Base-by-base conservation (phyloP, 192 early-diverging fungal species). In the Diversispora eburnea region DNA sequence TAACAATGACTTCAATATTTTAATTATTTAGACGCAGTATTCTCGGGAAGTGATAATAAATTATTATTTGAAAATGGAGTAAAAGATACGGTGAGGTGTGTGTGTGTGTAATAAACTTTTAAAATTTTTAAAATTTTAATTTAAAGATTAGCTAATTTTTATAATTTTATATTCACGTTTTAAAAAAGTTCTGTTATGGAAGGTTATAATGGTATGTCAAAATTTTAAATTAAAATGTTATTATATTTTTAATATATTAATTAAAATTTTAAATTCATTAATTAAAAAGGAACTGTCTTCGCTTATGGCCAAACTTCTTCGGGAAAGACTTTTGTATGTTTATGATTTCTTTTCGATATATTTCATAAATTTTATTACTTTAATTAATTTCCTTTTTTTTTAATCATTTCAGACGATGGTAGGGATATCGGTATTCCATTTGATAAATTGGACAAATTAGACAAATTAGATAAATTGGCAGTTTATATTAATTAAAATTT, bases 271-370 rank as follows among this genome's bases (percentile, higher is more conserved):
- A 54, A 10, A 3, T 54, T 54, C n/a, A 4, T 54, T 69, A 7
- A 56, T 41, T 8, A 45, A 12, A 43, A 72, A 91, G 92, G 90
- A 42, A 97, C 96, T 3, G 93, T 99, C 3, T 99, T 99, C 85
- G 95, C 97, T 4, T 99, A 99, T 82, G 97, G 97, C 19, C 96
- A 98, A 79, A 99, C 97, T 8, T 91, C 95, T 7, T 92, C 91
- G 8, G 97, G 97, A 57, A 99, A 99, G 77, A 98, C 97, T 57
- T 87, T 82, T 79, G 86, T 85, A 85, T 70, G 83, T 75, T 42
- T 48, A 33, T 33, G 25, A 33, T 33, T 33, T 56, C 8, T 56
- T 15, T 83, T 55, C 81, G n/a, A 84, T 79, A 6, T 9, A 55
- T 47, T 65, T 17, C 49, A 54, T 46, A 12, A 12, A 41, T 59